Conservation (phyloP, 2,329 filamentous ascomycete genomes). For the Beauveria sp. region DNA sequence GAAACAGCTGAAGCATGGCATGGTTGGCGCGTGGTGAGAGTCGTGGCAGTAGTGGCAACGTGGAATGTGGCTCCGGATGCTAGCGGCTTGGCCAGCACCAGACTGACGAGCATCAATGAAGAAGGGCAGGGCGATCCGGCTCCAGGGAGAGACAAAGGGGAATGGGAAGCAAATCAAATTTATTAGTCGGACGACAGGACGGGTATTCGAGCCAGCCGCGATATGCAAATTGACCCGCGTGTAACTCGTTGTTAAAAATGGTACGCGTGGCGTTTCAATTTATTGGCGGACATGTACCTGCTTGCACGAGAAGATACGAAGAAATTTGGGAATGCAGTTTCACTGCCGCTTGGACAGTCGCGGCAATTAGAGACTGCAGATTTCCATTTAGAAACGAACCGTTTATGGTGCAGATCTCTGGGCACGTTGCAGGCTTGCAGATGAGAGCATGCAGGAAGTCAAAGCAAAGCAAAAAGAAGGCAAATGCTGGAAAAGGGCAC, state of each 20-base stretch:
- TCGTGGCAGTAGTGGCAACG: neutral
- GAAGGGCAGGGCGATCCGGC: too few relatives aligned
- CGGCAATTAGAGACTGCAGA: neutral
- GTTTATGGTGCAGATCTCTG: neutral
- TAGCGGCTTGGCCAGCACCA: neutral
- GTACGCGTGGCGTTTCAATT: too few relatives aligned
- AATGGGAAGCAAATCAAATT: neutral
- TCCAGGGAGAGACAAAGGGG: neutral
- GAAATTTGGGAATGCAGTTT: neutral
- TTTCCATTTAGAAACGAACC: neutral
- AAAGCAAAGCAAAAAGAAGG: neutral
- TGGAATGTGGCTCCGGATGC: neutral
- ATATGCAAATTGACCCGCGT: too few relatives aligned
- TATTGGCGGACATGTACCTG: too few relatives aligned
- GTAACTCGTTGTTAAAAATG: too few relatives aligned
- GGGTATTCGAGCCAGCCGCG: too few relatives aligned
- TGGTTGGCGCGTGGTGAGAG: neutral
- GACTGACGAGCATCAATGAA: neutral
- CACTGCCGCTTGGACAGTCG: neutral
- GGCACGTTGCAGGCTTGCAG: neutral
- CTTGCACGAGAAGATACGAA: too few relatives aligned
- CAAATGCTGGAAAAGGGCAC: neutral
- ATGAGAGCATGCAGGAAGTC: neutral
- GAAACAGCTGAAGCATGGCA: too few relatives aligned
- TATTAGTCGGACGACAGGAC: neutral